A percentile compares a stretch with the other conserved stretches of the same genome.
Conservation (phyloP, 139 green algal genomes). For the Nannochloris sp. region DNA sequence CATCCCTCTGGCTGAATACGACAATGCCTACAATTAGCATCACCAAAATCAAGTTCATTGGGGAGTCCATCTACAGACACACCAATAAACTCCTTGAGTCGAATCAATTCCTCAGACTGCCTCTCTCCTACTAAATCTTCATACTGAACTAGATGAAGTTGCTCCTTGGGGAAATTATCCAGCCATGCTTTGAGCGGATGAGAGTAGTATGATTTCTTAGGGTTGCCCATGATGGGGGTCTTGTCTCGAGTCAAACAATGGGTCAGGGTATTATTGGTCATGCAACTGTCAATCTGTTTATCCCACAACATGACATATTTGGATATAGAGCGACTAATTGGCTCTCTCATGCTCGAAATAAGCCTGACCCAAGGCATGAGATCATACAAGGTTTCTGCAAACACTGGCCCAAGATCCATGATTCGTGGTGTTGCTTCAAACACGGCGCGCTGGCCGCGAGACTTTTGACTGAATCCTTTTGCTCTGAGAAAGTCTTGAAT, state of each 20-base stretch:
- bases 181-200: slow-evolving; percentile 10
- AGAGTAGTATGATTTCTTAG: slow-evolving; percentile 3
- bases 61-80: not conserved
- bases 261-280: not conserved
- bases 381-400: not conserved
- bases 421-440: slow-evolving; percentile 3
- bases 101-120: slow-evolving; percentile 2
- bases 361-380: slow-evolving; percentile 16
- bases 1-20: slow-evolving; percentile 11
- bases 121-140: slow-evolving; percentile 9
- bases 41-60: not conserved
- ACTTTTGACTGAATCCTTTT: not conserved
- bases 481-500: not conserved
- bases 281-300: slow-evolving; percentile 1
- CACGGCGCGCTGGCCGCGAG: not conserved
- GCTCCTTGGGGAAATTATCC: slow-evolving; percentile 7
- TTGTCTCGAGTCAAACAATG: no score
- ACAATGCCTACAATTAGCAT: not conserved
- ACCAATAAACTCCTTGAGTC: slow-evolving; percentile 9
- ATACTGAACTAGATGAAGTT: slow-evolving; percentile 6
- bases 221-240: slow-evolving; percentile 1
- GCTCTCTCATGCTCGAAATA: slow-evolving; percentile 15
- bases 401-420: not conserved
- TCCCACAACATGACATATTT: slow-evolving; percentile 18
- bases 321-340: slow-evolving; percentile 13